A percentile compares a stretch with the other conserved stretches of the same genome.
These are phyloP conservation scores for Lojkania enalia DNA, from an alignment of 2,329 filamentous ascomycete genomes.

Conservation along the genomic window DNA sequence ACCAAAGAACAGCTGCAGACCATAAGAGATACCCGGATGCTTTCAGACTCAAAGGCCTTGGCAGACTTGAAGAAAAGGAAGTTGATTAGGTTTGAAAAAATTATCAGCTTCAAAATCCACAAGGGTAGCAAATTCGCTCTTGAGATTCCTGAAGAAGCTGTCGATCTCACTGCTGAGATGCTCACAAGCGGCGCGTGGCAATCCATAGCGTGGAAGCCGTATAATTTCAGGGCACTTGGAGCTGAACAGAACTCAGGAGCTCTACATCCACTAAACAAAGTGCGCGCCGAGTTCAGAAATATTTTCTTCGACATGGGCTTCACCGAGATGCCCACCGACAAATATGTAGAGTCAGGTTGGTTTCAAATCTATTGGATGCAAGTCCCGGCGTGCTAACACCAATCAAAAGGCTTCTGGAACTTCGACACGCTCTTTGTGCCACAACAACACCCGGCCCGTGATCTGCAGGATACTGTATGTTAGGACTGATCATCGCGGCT, in stretches of 20 bases:
- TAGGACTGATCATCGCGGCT: no score
- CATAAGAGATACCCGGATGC: conserved; percentile 70
- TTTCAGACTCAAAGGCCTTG: conserved; percentile 74
- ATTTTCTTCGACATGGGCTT: conserved; percentile 99
- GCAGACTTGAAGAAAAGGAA: conserved; percentile 90
- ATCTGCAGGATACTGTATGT: conserved; percentile 82
- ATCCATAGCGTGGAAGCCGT: conserved; percentile 82
- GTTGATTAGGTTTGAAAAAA: conserved; percentile 80
- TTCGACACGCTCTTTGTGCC: conserved; percentile 96
- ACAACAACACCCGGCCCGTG: conserved; percentile 95
- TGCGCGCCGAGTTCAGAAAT: conserved; percentile 90
- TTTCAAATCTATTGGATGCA: neutral
- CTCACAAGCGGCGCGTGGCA: conserved; percentile 87
- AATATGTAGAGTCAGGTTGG: conserved; percentile 46
- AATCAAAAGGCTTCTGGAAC: conserved; percentile 88
- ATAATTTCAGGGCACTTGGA: conserved; percentile 76
- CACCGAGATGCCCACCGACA: conserved; percentile 94
- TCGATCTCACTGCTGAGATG: conserved; percentile 94
- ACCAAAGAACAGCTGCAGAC: conserved; percentile 75
- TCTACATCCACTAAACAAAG: conserved; percentile 75
- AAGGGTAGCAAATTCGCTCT: conserved; percentile 89
- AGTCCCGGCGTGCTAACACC: conserved; percentile 11
- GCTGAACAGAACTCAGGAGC: conserved; percentile 59
- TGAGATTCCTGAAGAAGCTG: conserved; percentile 89
- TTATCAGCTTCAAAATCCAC: conserved; percentile 77